Conservation (phyloP, 1,284 basidiomycete species). For the Earliella scabrosa region DNA sequence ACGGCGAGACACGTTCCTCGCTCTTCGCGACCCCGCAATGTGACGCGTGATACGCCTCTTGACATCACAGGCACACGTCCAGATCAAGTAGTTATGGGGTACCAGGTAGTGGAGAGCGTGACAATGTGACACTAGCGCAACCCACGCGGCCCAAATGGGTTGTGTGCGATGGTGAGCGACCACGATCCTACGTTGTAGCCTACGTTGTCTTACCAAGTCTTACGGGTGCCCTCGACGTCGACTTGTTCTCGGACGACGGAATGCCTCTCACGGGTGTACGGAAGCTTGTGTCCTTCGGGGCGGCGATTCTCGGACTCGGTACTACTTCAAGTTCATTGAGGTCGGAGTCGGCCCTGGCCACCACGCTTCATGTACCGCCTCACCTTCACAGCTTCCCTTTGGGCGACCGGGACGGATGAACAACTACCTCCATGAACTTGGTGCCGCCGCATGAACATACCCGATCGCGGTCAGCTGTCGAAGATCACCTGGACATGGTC, state of each 20-base stretch:
- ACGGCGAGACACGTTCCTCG: conserved; percentile 25
- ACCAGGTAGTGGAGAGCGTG: neutral
- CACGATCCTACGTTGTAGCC: neutral
- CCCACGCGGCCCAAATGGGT: neutral
- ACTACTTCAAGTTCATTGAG: neutral
- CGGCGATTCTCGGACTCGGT: conserved; percentile 16
- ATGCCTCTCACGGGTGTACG: too few relatives aligned
- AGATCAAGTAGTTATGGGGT: neutral
- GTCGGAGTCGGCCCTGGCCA: conserved; percentile 8
- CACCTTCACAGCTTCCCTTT: conserved; percentile 1
- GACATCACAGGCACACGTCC: conserved; percentile 14
- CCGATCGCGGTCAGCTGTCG: conserved; percentile 3
- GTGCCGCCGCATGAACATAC: neutral
- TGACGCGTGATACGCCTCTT: conserved; percentile 18
- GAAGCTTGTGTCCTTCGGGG: too few relatives aligned
- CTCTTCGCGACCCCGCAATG: conserved; percentile 20
- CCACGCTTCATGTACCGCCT: neutral
- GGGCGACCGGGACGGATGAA: conserved; percentile 7
- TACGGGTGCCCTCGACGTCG: too few relatives aligned
- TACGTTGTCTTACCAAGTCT: neutral
- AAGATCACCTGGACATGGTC: conserved; percentile 16
- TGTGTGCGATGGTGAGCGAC: too few relatives aligned
- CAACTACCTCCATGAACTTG: neutral
- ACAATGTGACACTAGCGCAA: neutral
- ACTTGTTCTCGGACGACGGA: neutral